These are phyloP conservation scores for Populus simonii DNA, from an alignment of 345 rosid species.

Conservation along the genomic window DNA sequence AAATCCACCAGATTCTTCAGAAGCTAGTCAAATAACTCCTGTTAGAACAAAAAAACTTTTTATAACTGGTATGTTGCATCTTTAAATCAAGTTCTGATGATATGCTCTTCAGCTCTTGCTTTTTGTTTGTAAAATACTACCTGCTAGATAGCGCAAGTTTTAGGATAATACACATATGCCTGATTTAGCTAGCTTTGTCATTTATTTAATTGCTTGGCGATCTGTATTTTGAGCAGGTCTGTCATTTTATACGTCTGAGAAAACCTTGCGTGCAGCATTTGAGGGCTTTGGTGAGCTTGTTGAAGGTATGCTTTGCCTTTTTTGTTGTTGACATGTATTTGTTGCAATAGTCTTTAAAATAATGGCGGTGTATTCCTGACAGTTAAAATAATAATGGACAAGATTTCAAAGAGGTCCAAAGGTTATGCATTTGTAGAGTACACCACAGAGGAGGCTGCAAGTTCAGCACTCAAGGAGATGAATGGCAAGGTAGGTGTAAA, in stretches of 20 bases:
- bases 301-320: constrained; percentile 49
- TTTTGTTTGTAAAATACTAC: background rate
- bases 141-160: background rate
- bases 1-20: constrained; percentile 27
- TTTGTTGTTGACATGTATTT: background rate
- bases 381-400: constrained; percentile 96
- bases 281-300: constrained; percentile 88
- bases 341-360: background rate
- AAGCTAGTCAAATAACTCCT: constrained; percentile 30
- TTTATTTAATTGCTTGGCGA: constrained; percentile 2
- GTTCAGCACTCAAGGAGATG: constrained; percentile 86
- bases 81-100: background rate
- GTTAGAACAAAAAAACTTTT: constrained; percentile 79
- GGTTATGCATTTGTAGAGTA: constrained; percentile 90
- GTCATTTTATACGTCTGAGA: constrained; percentile 95
- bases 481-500: constrained; percentile 69
- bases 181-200: background rate
- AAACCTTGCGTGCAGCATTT: constrained; percentile 82
- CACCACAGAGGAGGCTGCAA: constrained; percentile 87
- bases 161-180: background rate
- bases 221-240: constrained; percentile 44
- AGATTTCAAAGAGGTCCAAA: constrained; percentile 93
- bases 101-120: background rate
- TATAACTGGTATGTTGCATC: constrained; percentile 63
- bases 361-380: constrained; percentile 2